phyloP scores from a whole-genome alignment of 2,329 filamentous ascomycete species.

The Talaromyces sp. region DNA sequence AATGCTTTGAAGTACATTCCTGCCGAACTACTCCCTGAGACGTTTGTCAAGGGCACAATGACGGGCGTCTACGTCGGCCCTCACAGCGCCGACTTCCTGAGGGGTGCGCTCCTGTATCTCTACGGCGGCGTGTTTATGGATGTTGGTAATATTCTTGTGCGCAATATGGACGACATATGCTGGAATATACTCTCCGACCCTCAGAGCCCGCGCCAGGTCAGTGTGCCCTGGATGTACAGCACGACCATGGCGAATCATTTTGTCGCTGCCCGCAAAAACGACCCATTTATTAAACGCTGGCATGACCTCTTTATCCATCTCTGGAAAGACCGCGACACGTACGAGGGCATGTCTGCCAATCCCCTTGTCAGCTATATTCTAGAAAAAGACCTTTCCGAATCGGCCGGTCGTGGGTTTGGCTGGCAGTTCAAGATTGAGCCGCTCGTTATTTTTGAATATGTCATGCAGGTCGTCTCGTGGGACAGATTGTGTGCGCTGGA shows the following conservation, averaged over 20 bases:
- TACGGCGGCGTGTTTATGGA: slow-evolving; percentile 37
- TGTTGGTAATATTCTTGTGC: slow-evolving; percentile 39
- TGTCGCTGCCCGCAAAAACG: slow-evolving; percentile 38
- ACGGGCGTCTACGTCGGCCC: slow-evolving; percentile 40
- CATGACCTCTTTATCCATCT: slow-evolving; percentile 34
- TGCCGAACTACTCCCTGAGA: slow-evolving; percentile 33
- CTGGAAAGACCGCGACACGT: slow-evolving; percentile 33
- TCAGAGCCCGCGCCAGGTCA: slow-evolving; percentile 1
- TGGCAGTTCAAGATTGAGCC: slow-evolving; percentile 19
- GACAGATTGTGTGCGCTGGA: slow-evolving; percentile 26
- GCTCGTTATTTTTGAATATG: slow-evolving; percentile 28
- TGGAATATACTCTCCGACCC: slow-evolving; percentile 25
- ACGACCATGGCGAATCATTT: slow-evolving; percentile 38
- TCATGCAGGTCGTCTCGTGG: slow-evolving; percentile 38
- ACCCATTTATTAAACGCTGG: slow-evolving; percentile 44
- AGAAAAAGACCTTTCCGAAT: slow-evolving; percentile 6
- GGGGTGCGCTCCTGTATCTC: slow-evolving; percentile 36
- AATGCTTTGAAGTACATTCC: slow-evolving; percentile 36
- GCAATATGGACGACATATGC: slow-evolving; percentile 39
- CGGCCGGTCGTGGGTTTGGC: slow-evolving; percentile 1
- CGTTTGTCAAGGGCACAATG: slow-evolving; percentile 43
- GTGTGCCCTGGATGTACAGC: slow-evolving; percentile 10
- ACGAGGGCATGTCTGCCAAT: slow-evolving; percentile 24
- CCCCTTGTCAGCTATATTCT: slow-evolving; percentile 17
- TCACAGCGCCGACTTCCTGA: slow-evolving; percentile 47